Conservation (phyloP, 306 rosid species). For the Fragaria iinumae region DNA sequence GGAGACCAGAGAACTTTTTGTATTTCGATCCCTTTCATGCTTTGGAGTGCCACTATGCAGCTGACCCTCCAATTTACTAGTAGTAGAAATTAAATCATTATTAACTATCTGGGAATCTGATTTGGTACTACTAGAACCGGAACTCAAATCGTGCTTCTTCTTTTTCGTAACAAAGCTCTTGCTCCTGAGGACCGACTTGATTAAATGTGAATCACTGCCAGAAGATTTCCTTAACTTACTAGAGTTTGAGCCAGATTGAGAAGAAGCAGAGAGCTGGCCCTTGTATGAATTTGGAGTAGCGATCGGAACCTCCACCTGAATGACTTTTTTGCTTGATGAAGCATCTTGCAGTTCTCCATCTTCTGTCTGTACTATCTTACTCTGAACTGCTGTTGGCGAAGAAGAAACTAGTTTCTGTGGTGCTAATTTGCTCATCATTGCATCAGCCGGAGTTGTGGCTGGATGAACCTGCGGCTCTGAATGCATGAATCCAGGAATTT, state of each 20-base stretch:
- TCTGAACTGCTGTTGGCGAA: conserved; percentile 37
- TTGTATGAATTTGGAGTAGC: conserved; percentile 36
- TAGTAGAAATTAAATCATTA: conserved; percentile 40
- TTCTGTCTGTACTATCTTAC: conserved; percentile 31
- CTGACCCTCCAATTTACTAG: conserved; percentile 46
- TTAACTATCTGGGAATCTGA: conserved; percentile 31
- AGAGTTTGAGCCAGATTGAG: conserved; percentile 45
- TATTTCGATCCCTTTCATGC: conserved; percentile 45
- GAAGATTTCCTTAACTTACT: conserved; percentile 53
- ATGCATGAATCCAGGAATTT: conserved; percentile 31
- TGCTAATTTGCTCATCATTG: conserved; percentile 33
- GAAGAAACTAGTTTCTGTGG: conserved; percentile 50
- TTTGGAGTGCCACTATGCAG: conserved; percentile 34
- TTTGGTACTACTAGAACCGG: conserved; percentile 42
- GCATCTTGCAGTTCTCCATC: conserved; percentile 32
- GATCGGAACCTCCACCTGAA: conserved; percentile 35
- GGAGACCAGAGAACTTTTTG: conserved; percentile 45
- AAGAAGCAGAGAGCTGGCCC: conserved; percentile 39
- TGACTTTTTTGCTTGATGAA: conserved; percentile 38
- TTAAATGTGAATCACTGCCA: conserved; percentile 50
- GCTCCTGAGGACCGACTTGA: conserved; percentile 59
- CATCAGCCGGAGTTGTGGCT: conserved; percentile 34
- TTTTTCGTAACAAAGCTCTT: conserved; percentile 63
- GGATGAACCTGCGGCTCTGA: conserved; percentile 36
- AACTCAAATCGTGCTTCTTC: conserved; percentile 53